Evolutionary conservation across 176 grass and related monocot species (phyloP), one percentile per base, ranked within the genome.

Genomic region (Puccinellia tenuiflora): DNA sequence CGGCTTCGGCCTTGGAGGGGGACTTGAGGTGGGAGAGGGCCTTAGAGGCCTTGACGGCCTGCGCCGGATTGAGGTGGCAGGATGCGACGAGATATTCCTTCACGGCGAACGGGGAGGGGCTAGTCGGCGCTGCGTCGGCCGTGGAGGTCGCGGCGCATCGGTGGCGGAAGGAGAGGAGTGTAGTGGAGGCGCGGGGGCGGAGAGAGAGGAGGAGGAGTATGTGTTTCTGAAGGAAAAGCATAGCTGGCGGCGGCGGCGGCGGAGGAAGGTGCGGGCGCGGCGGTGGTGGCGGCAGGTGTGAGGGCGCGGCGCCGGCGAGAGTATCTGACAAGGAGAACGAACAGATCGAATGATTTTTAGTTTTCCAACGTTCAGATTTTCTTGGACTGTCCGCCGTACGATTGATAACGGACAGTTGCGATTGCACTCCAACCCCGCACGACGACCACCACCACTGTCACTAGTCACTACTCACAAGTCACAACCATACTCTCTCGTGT

Each of bases 1-100:
- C 88, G 30, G 88, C 77, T 31, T 96, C 90, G 65, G 88, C 75
- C 25, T 81, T 90, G 14, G 85, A 55, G 38, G 86, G 85, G 20
- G 81, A 92, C 29, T 84, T 81, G 83, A 95, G 90, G 81, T 79
- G 82, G 22, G 84, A 81, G 40, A 96, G 46, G 21, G 47, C 8
- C 59, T 68, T 88, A 21, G 88, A 75, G 31, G 80, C 81, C 78
- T 85, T 75, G 28, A 63, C 16, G 11, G 83, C 76, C 84, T 89
- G 77, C 31, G 33, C 45, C 3, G 80, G 51, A 61, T 86, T 78
- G 54, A 91, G 82, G 65, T 87, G 53, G 52, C 90, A 90, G n/a
- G 84, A 76, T 3, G 88, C 22, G 12, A 88, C 64, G 52, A 91
- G 91, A 40, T 88, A 82, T 11, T 87, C 86, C 47, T 79, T 24